These are phyloP conservation scores for Iodosphaeria phyllophila DNA, from an alignment of 2,329 filamentous ascomycete species.

Conservation along the genomic window DNA sequence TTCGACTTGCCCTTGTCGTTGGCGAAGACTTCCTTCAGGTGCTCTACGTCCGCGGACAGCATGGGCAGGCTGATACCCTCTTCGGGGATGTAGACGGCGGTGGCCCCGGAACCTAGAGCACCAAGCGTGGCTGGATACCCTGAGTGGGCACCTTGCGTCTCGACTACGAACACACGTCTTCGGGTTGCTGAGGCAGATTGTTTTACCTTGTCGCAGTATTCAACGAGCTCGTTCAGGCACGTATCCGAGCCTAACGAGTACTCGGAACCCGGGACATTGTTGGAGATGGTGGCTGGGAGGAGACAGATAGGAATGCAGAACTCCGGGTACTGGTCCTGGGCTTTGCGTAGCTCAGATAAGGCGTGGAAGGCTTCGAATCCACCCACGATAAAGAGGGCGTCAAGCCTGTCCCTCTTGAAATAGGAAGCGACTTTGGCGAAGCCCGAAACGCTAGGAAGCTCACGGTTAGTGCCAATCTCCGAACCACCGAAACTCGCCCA, in stretches of 20 bases:
- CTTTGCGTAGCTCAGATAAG: conserved; percentile 70
- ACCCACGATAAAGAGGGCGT: conserved; percentile 80
- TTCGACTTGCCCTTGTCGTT: conserved; percentile 75
- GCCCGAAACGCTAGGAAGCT: conserved; percentile 69
- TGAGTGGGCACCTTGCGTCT: conserved; percentile 88
- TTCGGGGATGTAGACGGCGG: conserved; percentile 91
- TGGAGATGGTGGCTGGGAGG: conserved; percentile 91
- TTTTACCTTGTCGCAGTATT: conserved; percentile 94
- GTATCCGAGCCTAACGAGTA: conserved; percentile 95
- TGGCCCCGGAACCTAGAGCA: conserved; percentile 77
- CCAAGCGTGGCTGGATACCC: conserved; percentile 87
- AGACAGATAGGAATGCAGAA: conserved; percentile 87
- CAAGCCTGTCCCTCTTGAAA: conserved; percentile 73
- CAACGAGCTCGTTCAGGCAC: conserved; percentile 83
- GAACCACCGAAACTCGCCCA: conserved; percentile 97
- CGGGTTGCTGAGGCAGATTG: conserved; percentile 90
- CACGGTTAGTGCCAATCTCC: conserved; percentile 94
- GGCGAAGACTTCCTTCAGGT: conserved; percentile 70
- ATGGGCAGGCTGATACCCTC: conserved; percentile 89
- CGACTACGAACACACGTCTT: conserved; percentile 88
- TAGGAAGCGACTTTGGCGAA: conserved; percentile 67
- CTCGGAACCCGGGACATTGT: conserved; percentile 95
- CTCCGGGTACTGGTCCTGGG: conserved; percentile 56
- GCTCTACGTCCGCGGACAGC: conserved; percentile 76
- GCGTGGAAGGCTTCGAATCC: conserved; percentile 96